These are phyloP conservation scores for Emmonsiellopsis sp. DNA, from an alignment of 2,329 filamentous ascomycete species.

Conservation along the genomic window DNA sequence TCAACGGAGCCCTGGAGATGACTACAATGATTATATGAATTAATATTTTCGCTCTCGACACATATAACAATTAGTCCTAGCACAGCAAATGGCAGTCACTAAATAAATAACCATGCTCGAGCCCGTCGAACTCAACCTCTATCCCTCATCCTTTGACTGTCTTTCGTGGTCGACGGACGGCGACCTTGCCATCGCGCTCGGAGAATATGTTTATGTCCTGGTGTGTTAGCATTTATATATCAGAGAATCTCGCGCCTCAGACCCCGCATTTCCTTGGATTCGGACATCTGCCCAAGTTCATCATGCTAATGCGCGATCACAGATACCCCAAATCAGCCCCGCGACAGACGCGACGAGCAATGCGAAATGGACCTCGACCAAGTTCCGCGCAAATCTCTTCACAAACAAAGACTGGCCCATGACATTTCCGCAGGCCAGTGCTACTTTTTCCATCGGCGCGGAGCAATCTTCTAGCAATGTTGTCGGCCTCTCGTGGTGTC, in stretches of 20 bases:
- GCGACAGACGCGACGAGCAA: neutral
- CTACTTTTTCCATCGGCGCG: conserved; percentile 48
- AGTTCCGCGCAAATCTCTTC: conserved; percentile 45
- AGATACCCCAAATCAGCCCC: conserved; percentile 26
- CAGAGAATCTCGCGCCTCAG: no score
- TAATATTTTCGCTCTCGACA: no score
- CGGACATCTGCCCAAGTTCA: neutral
- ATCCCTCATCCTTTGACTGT: conserved; percentile 44
- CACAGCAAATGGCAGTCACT: neutral
- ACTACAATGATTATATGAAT: no score
- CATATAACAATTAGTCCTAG: neutral
- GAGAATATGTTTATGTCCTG: conserved; percentile 47
- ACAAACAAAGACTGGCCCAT: conserved; percentile 40
- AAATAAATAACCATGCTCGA: conserved; percentile 17
- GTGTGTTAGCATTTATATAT: conserved; percentile 20
- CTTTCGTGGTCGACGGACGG: conserved; percentile 53
- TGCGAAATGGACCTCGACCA: conserved; percentile 27
- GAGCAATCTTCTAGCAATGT: conserved; percentile 48
- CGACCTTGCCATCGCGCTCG: conserved; percentile 48
- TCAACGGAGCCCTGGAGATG: no score
- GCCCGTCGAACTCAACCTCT: conserved; percentile 33
- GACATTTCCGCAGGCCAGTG: conserved; percentile 38
- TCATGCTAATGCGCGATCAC: conserved; percentile 5
- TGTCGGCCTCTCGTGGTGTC: conserved; percentile 47
- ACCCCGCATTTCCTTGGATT: neutral